Conservation (phyloP, 169 alveolate genomes). For the Plasmodium fragile region DNA sequence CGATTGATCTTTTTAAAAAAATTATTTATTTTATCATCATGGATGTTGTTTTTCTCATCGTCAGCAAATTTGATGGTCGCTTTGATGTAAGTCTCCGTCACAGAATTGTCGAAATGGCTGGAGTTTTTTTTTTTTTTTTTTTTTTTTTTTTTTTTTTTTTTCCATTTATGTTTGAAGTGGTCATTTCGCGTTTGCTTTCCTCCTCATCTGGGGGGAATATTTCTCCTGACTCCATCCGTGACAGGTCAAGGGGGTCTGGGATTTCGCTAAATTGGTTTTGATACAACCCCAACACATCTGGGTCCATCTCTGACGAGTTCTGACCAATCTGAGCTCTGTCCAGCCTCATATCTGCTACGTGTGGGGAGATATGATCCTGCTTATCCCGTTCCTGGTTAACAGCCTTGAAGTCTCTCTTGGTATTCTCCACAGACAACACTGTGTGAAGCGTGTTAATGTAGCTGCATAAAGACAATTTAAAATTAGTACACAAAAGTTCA, state of each 20-base stretch:
- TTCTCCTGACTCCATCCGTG: not conserved
- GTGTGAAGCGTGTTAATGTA: slow-evolving; percentile 48
- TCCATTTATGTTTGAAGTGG: not conserved
- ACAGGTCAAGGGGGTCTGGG: not conserved
- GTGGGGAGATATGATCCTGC: not conserved
- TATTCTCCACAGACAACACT: slow-evolving; percentile 6
- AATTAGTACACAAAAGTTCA: slow-evolving; percentile 3
- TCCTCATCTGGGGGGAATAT: not conserved
- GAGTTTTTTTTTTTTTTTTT: not conserved
- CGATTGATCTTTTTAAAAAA: slow-evolving; percentile 9
- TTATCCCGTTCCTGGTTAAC: not conserved
- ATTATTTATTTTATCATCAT: not conserved
- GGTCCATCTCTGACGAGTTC: not conserved
- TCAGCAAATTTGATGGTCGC: slow-evolving; percentile 9
- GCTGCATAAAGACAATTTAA: not conserved
- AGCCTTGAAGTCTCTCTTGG: not conserved
- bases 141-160: not conserved
- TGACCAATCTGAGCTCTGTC: not conserved
- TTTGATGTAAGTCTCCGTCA: not conserved
- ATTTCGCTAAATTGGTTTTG: not conserved
- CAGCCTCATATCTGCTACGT: not conserved
- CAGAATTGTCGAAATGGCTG: not conserved
- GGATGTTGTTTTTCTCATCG: slow-evolving; percentile 20
- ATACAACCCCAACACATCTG: not conserved
- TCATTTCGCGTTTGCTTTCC: not conserved